Evolutionary conservation across 805 yeast genomes (phyloP), one percentile per base, ranked within the genome.

Genomic region (Myxozyma geophila): DNA sequence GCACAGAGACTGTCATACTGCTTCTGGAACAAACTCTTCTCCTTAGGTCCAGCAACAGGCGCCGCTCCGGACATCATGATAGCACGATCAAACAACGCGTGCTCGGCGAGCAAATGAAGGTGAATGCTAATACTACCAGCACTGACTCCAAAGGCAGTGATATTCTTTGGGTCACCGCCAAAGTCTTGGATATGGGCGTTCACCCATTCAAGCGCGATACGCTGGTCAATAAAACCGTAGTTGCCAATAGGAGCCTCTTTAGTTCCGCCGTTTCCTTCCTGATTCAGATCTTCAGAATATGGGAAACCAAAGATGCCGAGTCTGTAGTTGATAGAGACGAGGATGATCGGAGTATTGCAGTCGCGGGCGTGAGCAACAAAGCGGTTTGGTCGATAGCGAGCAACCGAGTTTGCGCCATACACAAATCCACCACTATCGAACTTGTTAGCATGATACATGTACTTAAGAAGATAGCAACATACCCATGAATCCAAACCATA

Each of bases 71-170:
- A 39, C 43, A 39, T 39, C 43, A 39, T 39, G 6, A 39, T 39
- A 39, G 43, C 43, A 7, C 43, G 43, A n/a, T 39, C 43, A 39
- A 39, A 39, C n/a, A 39, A n/a, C 7, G 7, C 7, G n/a, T 39
- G 43, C 43, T 39, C 43, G 3, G 43, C 43, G 7, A 39, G 43
- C 2, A 39, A 7, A n/a, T 39, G 43, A 12, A 2, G 3, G n/a
- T 39, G 43, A 39, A 39, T 39, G 6, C 43, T 4, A 3, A 39
- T 2, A 39, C 43, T n/a, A n/a, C 81, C 81, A 9, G 81, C 79
- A 47, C 73, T 67, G 62, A 75, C 76, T 7, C 81, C 80, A 64
- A 74, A 70, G 12, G 78, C 65, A 2, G 79, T 76, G 23, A 78
- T 72, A 58, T 66, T 67, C 35, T 71, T 64, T 0, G 76, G 73